Evolutionary conservation across 1,284 basidiomycete genomes (phyloP).

Genomic region (Phaffia rhodozyma): DNA sequence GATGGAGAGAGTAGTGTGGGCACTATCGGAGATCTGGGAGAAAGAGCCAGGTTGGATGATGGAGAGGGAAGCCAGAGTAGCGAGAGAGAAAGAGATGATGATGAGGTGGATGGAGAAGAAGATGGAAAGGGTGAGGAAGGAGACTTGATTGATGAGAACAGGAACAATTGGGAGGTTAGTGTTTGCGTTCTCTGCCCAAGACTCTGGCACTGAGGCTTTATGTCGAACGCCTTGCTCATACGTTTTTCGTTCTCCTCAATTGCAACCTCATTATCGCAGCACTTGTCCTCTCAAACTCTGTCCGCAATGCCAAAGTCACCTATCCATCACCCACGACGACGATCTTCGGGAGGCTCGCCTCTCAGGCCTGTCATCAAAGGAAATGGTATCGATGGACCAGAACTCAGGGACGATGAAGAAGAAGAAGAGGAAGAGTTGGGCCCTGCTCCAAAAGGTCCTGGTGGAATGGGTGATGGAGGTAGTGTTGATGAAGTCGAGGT

Average conservation of each 20-base stretch:
- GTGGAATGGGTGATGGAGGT: slow-evolving; percentile 52
- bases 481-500: slow-evolving; percentile 53
- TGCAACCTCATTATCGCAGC: slow-evolving; percentile 40
- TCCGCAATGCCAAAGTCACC: slow-evolving; percentile 79
- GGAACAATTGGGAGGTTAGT: slow-evolving; percentile 87
- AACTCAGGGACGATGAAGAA: slow-evolving; percentile 41
- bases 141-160: slow-evolving; percentile 57
- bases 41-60: slow-evolving; percentile 54
- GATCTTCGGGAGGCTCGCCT: slow-evolving; percentile 51
- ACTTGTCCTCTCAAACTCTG: slow-evolving; percentile 88
- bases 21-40: slow-evolving; percentile 70
- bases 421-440: slow-evolving; percentile 55
- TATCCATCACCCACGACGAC: slow-evolving; percentile 49
- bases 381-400: slow-evolving; percentile 56
- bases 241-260: background rate
- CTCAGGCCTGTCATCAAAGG: slow-evolving; percentile 68
- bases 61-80: too few species aligned
- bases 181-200: background rate
- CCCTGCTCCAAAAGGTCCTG: slow-evolving; percentile 59
- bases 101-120: slow-evolving; percentile 42
- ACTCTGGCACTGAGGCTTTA: background rate
- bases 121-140: slow-evolving; percentile 47
- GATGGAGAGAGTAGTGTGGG: slow-evolving; percentile 68
- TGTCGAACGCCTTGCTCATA: background rate
- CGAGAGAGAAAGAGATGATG: slow-evolving; percentile 41